Evolutionary conservation across 2,329 filamentous ascomycete species (phyloP), one percentile per base, ranked within the genome.

Genomic region (Fusarium nisikadoi): DNA sequence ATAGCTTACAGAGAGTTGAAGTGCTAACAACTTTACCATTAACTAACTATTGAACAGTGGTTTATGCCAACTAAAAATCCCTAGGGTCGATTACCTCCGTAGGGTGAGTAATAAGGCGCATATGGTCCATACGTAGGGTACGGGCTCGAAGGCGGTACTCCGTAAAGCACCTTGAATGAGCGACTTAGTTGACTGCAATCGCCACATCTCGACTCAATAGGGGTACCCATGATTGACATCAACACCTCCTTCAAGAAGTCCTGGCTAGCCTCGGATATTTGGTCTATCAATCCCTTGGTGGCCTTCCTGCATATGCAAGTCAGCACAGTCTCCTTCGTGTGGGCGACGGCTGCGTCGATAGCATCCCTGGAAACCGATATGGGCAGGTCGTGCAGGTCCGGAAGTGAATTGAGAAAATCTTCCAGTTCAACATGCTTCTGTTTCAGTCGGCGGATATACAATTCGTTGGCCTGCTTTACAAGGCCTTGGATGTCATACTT

Each of bases 361-460:
- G 12, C 3, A 3, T 19, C 29, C n/a, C 11, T 13, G n/a, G n/a
- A 33, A n/a, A 25, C 16, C 12, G 3, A 11, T 10, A 8, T 3
- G 2, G 29, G 29, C 11, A 50, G 4, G 19, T 50, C 4, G 23
- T 50, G 9, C n/a, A 50, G 29, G 19, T 2, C 6, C 16, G 46
- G n/a, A 35, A 50, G 46, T 6, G 46, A 50, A 7, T 14, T 2
- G 11, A 50, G n/a, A 14, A 50, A 50, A 0, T 35, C 46, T 9
- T 35, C 8, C 29, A 8, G 1, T 23, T 50, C 16, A 8, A 19
- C 16, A 25, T 33, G 4, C 12, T 33, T 25, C 11, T 50, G 29
- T 3, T 25, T 25, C 5, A 50, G 29, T 19, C 16, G n/a, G 16
- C 17, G 11, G 6, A 14, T 35, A 10, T 25, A 50, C 4, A 4